A percentile compares a stretch with the other conserved stretches of the same genome.
Conservation (phyloP, 495 filamentous ascomycete species). For the Usnea hakonensis region DNA sequence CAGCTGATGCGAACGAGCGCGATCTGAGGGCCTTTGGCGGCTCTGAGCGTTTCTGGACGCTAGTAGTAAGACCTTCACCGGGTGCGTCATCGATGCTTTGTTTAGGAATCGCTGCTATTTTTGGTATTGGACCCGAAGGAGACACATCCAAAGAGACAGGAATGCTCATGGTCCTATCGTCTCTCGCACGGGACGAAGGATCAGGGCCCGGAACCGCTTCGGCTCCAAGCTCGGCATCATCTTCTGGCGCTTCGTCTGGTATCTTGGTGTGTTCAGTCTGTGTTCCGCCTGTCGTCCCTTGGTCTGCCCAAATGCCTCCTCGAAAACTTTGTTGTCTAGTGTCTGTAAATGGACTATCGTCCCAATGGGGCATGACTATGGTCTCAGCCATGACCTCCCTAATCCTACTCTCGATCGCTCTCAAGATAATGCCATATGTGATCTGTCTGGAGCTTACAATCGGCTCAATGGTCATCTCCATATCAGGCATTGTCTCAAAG, state of each 20-base stretch:
- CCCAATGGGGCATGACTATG: conserved; percentile 90
- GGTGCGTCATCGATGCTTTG: conserved; percentile 26
- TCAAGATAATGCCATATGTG: conserved; percentile 82
- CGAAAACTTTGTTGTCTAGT: conserved; percentile 68
- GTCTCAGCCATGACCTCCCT: conserved; percentile 89
- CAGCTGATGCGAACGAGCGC: conserved; percentile 55
- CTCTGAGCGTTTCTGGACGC: conserved; percentile 25
- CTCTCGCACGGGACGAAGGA: conserved; percentile 30
- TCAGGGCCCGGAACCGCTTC: conserved; percentile 33
- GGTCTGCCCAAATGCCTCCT: conserved; percentile 77
- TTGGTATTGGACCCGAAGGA: conserved; percentile 28
- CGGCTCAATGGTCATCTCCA: conserved; percentile 87
- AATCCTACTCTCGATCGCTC: conserved; percentile 89
- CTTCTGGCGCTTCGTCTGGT: conserved; percentile 48
- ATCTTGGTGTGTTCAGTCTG: conserved; percentile 32
- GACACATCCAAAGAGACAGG: conserved; percentile 34
- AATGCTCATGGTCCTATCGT: conserved; percentile 57
- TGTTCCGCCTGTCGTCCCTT: conserved; percentile 33
- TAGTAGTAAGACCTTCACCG: conserved; percentile 23
- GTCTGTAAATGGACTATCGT: conserved; percentile 83
- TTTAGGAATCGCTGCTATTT: conserved; percentile 28
- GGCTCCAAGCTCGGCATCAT: conserved; percentile 46
- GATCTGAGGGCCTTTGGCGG: conserved; percentile 52
- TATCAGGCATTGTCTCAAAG: conserved; percentile 83
- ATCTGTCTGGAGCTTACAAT: conserved; percentile 94